These are phyloP conservation scores for Ehretia macrophylla DNA, from an alignment of 257 asterid genomes.

Conservation along the genomic window DNA sequence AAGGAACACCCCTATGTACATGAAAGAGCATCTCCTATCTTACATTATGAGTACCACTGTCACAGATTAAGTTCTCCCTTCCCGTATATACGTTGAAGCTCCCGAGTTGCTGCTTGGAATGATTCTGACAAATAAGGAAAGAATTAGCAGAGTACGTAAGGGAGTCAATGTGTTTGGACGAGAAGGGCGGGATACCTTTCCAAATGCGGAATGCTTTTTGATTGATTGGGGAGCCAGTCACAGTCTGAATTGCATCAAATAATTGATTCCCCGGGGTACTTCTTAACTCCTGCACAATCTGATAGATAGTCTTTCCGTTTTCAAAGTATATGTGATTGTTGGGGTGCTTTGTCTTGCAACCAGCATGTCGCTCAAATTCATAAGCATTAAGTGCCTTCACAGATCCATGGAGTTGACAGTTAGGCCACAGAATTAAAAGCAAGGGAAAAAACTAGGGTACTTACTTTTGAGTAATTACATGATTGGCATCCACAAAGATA, in stretches of 20 bases:
- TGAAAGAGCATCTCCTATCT: constrained; percentile 11
- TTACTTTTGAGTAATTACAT: constrained; percentile 81
- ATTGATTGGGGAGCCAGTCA: constrained; percentile 90
- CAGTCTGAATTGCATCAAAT: constrained; percentile 71
- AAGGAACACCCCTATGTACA: constrained; percentile 22
- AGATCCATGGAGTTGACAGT: constrained; percentile 1
- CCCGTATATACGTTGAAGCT: constrained; percentile 87
- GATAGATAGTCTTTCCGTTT: constrained; percentile 89
- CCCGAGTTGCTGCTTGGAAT: constrained; percentile 91
- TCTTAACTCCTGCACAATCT: constrained; percentile 89
- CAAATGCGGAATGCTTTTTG: constrained; percentile 89
- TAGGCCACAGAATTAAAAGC: not conserved
- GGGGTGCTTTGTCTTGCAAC: constrained; percentile 91
- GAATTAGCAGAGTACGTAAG: no score
- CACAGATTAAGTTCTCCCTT: constrained; percentile 75
- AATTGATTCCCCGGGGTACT: constrained; percentile 70
- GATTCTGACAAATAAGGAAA: constrained; percentile 55
- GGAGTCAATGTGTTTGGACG: not conserved
- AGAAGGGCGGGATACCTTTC: constrained; percentile 59
- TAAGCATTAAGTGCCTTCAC: constrained; percentile 80
- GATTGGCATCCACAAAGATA: constrained; percentile 87
- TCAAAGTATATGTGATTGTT: constrained; percentile 89
- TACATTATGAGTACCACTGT: constrained; percentile 8
- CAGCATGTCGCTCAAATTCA: constrained; percentile 94
- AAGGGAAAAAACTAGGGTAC: constrained; percentile 12